These are phyloP conservation scores for Curvularia lunata DNA, from an alignment of 2,329 filamentous ascomycete species.

Conservation along the genomic window DNA sequence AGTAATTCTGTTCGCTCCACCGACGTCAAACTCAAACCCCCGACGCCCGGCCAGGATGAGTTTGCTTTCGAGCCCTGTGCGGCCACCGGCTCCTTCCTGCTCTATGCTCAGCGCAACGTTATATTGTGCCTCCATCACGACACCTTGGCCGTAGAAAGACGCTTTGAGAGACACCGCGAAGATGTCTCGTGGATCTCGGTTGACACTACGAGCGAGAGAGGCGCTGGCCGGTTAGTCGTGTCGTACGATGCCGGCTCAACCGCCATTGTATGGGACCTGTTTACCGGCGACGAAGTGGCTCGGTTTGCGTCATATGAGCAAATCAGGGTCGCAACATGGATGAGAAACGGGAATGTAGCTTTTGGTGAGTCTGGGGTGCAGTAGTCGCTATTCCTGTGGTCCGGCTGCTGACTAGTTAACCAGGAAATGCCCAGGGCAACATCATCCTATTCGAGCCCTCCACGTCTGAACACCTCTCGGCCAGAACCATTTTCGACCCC, in stretches of 20 bases:
- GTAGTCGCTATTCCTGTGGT: slow-evolving; percentile 9
- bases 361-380: slow-evolving; percentile 73
- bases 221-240: slow-evolving; percentile 83
- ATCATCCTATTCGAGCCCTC: slow-evolving; percentile 93
- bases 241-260: slow-evolving; percentile 92
- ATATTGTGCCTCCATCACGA: slow-evolving; percentile 93
- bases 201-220: slow-evolving; percentile 88
- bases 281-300: slow-evolving; percentile 87
- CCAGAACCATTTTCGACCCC: slow-evolving; percentile 90
- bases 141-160: slow-evolving; percentile 83
- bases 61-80: slow-evolving; percentile 81
- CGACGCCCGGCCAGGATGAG: slow-evolving; percentile 54
- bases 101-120: slow-evolving; percentile 82
- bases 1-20: slow-evolving; percentile 45
- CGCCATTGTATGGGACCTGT: slow-evolving; percentile 94
- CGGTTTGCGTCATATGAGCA: slow-evolving; percentile 92
- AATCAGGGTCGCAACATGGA: slow-evolving; percentile 86
- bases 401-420: slow-evolving; percentile 17
- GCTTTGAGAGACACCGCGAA: slow-evolving; percentile 82
- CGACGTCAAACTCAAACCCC: slow-evolving; percentile 48
- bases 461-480: slow-evolving; percentile 89
- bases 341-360: slow-evolving; percentile 94
- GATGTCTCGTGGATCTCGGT: slow-evolving; percentile 84
- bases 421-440: slow-evolving; percentile 90
- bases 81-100: slow-evolving; percentile 86